These are phyloP conservation scores for Fusarium sp. DNA, from an alignment of 2,329 filamentous ascomycete species.

Conservation along the genomic window DNA sequence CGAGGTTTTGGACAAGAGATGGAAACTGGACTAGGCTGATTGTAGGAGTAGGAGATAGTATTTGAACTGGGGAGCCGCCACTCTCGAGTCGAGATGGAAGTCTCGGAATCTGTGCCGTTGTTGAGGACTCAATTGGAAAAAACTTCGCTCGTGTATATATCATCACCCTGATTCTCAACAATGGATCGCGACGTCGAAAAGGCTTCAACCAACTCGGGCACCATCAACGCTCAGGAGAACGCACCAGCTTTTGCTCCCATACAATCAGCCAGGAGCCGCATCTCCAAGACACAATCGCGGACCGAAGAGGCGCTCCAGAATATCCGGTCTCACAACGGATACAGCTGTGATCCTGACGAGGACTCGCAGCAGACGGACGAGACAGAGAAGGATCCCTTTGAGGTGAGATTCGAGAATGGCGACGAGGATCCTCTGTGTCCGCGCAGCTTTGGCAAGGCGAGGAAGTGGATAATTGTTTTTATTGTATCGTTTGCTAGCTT, in stretches of 20 bases:
- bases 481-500: constrained; percentile 78
- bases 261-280: constrained; percentile 10
- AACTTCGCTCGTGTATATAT: not conserved
- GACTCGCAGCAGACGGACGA: constrained; percentile 4
- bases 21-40: not conserved
- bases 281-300: constrained; percentile 14
- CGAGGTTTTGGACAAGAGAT: not conserved
- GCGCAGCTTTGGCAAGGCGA: constrained; percentile 67
- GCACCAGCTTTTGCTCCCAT: constrained; percentile 23
- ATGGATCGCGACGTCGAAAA: constrained; percentile 44
- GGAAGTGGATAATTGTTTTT: constrained; percentile 80
- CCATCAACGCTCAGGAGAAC: not conserved
- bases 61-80: constrained; percentile 13
- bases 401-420: constrained; percentile 76
- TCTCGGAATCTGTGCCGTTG: not conserved
- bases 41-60: not conserved
- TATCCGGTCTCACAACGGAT: constrained; percentile 55
- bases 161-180: not conserved
- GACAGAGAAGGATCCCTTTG: constrained; percentile 59
- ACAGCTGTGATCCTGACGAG: constrained; percentile 48
- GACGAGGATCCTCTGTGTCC: constrained; percentile 78
- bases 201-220: constrained; percentile 27
- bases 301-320: constrained; percentile 33
- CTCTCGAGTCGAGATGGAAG: not conserved
- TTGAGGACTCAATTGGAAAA: not conserved